A percentile compares a stretch with the other conserved stretches of the same genome.
These are phyloP conservation scores for Staphylotrichum longicolle DNA, from an alignment of 495 filamentous ascomycete genomes.

Conservation along the genomic window DNA sequence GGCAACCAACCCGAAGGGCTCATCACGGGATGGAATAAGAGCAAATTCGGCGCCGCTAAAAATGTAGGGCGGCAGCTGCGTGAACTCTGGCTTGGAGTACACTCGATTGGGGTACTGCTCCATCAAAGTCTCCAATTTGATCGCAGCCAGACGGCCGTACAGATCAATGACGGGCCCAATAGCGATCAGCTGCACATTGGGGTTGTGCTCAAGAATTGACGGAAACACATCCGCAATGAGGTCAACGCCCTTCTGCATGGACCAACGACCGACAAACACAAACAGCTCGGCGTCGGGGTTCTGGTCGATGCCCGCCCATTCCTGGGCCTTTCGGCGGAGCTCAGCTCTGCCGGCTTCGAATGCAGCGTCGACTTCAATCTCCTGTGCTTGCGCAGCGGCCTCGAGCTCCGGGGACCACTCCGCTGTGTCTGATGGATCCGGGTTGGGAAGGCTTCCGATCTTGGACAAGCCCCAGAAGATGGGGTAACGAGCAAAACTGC, in stretches of 20 bases:
- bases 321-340: conserved; percentile 64
- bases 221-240: conserved; percentile 72
- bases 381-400: conserved; percentile 37
- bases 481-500: conserved; percentile 69
- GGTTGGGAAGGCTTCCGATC: conserved; percentile 68
- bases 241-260: conserved; percentile 74
- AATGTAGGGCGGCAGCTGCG: conserved; percentile 65
- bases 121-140: conserved; percentile 68
- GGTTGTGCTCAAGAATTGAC: conserved; percentile 58
- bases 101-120: conserved; percentile 66
- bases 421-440: conserved; percentile 68
- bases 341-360: conserved; percentile 55
- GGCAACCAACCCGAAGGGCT: conserved; percentile 75
- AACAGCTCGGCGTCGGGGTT: conserved; percentile 66
- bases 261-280: conserved; percentile 76
- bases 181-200: conserved; percentile 64
- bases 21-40: conserved; percentile 71
- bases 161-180: conserved; percentile 71
- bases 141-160: conserved; percentile 68
- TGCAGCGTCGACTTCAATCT: conserved; percentile 52
- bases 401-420: conserved; percentile 56
- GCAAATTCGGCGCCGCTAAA: conserved; percentile 77
- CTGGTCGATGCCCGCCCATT: conserved; percentile 66
- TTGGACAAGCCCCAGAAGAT: conserved; percentile 74
- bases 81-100: conserved; percentile 72